Conservation (phyloP, 2,329 filamentous ascomycete genomes). For the Fragosphaeria purpurea region DNA sequence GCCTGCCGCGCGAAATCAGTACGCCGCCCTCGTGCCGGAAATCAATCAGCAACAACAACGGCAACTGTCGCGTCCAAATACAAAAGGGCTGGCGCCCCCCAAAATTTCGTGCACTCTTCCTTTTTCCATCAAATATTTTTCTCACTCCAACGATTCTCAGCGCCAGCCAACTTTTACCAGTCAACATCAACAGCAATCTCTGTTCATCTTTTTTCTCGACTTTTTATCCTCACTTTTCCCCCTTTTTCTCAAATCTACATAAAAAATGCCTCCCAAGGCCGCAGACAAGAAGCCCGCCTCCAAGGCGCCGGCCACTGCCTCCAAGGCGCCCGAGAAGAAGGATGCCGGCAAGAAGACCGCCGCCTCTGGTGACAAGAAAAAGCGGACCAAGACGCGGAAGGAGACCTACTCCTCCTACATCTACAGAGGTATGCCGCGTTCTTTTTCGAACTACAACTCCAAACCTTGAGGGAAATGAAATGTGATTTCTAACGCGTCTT, state of each 20-base stretch:
- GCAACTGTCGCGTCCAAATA: constrained; percentile 45
- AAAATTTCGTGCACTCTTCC: constrained; percentile 27
- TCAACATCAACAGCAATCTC: constrained; percentile 5
- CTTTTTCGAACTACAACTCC: background rate
- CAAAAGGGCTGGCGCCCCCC: constrained; percentile 48
- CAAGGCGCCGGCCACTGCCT: constrained; percentile 77
- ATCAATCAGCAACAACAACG: constrained; percentile 47
- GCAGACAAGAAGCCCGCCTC: constrained; percentile 98
- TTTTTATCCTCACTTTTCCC: constrained; percentile 11
- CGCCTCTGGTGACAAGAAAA: constrained; percentile 97
- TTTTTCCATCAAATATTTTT: constrained; percentile 27
- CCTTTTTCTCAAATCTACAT: constrained; percentile 2
- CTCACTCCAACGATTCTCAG: constrained; percentile 13
- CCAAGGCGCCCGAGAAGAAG: constrained; percentile 83
- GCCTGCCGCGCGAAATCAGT: constrained; percentile 14
- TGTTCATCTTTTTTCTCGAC: constrained; percentile 13
- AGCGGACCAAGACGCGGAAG: constrained; percentile 99
- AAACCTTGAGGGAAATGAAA: background rate
- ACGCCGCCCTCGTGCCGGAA: constrained; percentile 1
- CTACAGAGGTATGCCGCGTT: constrained; percentile 78
- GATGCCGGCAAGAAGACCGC: constrained; percentile 99
- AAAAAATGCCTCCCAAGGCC: constrained; percentile 93
- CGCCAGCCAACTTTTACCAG: constrained; percentile 10
- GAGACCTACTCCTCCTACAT: constrained; percentile 99
- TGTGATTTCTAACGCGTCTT: constrained; percentile 13